Evolutionary conservation across 306 rosid genomes (phyloP).

Genomic region (Prunus salicina): DNA sequence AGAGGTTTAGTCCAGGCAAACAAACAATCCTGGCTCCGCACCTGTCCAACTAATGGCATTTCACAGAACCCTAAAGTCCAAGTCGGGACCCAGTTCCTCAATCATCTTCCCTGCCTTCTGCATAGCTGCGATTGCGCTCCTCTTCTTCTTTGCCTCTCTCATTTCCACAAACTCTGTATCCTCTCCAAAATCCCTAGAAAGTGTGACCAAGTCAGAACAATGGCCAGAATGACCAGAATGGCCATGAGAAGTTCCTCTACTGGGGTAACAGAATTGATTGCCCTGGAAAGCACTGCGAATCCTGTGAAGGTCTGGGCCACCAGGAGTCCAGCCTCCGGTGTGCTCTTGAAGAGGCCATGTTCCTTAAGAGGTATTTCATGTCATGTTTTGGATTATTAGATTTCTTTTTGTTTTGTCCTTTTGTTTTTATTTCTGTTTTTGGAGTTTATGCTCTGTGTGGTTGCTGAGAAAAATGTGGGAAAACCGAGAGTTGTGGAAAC

Average conservation of each 20-base stretch:
- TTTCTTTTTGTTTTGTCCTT: background rate
- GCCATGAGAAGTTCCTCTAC: conserved; percentile 60
- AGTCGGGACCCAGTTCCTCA: conserved; percentile 50
- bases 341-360: conserved; percentile 89
- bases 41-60: conserved; percentile 39
- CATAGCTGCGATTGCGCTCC: conserved; percentile 36
- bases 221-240: conserved; percentile 17
- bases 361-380: conserved; percentile 45
- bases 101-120: conserved; percentile 33
- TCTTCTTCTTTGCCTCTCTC: conserved; percentile 49
- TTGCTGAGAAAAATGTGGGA: conserved; percentile 6
- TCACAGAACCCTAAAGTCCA: conserved; percentile 38
- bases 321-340: conserved; percentile 98
- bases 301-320: conserved; percentile 92
- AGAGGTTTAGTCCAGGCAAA: background rate
- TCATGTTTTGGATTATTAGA: background rate
- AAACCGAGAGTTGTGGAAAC: background rate
- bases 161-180: conserved; percentile 35
- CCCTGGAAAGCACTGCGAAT: conserved; percentile 85
- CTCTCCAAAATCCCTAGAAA: conserved; percentile 15
- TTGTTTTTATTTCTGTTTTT: background rate
- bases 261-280: conserved; percentile 92
- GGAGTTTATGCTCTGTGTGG: background rate
- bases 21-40: background rate
- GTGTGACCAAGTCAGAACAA: background rate